Evolutionary conservation across 805 yeast species (phyloP), one percentile per base, ranked within the genome.

Genomic region (Komagataella mondaviorum): DNA sequence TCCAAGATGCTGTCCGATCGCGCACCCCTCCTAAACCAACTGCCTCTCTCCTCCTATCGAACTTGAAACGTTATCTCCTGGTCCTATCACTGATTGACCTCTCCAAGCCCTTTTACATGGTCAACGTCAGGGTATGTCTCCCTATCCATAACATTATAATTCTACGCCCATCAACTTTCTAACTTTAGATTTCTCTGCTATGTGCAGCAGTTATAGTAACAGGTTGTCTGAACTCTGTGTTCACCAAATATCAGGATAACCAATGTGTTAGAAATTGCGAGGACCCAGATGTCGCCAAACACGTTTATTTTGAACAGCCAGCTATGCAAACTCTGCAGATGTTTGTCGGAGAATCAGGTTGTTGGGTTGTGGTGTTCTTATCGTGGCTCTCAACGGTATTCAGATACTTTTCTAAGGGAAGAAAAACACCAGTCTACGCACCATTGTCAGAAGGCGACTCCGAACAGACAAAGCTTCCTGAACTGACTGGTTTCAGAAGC

Each of bases 321-420:
- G 88, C 83, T 6, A 61, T 86, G 43, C 93, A 86, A 62, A 81
- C 93, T 1, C 66, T 83, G 17, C 91, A 86, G 64, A 86, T 86
- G 93, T 85, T 86, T 59, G 62, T 83, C 4, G 95, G 90, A 22
- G 95, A 86, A 60, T 64, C 77, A 53, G 52, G 64, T 4, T 66
- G 71, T 51, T 66, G 71, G 71, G 44, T 65, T 6, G 67, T 69
- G 6, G 55, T 66, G 14, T 52, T 60, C 18, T 36, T 43, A 30
- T 24, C 49, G 14, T 36, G 44, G 8, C 39, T 45, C 8, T 36
- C 53, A 20, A 22, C 51, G 8, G 39, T 30, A 10, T 6, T 30
- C 39, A 30, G 14, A 30, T 14, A 16, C 10, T 50, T n/a, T 18
- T 22, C 44, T 16, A 23, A 18, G 12, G 16, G 18, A 10, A 17